Percentiles rank a stretch among this genome's conserved stretches.
Conservation (phyloP, 176 grass and related monocot genomes). For the Eragrostis curvula region DNA sequence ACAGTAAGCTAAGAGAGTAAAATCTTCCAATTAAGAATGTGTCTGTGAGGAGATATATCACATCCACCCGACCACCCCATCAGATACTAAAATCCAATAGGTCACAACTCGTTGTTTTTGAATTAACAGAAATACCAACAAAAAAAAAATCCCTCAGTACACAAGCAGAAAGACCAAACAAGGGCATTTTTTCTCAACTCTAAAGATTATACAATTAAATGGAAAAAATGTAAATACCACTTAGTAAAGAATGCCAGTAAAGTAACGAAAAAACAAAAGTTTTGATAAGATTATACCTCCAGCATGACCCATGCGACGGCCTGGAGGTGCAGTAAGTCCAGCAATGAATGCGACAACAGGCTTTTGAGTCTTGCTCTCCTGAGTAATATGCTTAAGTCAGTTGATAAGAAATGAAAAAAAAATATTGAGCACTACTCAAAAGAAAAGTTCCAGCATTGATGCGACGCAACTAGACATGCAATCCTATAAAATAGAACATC, state of each 20-base stretch:
- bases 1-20: not conserved
- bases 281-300: conserved; percentile 65
- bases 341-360: conserved; percentile 99
- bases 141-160: not conserved
- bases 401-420: not conserved
- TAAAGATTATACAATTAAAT: conserved; percentile 2
- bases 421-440: not conserved
- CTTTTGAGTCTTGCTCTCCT: conserved; percentile 92
- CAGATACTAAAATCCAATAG: conserved; percentile 1
- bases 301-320: conserved; percentile 99
- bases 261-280: conserved; percentile 19
- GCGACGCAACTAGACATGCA: not conserved
- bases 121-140: conserved; percentile 7
- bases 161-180: not conserved
- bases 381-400: conserved; percentile 35
- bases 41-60: not conserved
- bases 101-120: not conserved
- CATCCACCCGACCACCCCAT: not conserved
- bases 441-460: conserved; percentile 14
- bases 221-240: not conserved
- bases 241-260: not conserved
- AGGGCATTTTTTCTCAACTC: conserved; percentile 18
- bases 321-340: conserved; percentile 96
- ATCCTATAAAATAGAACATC: not conserved
- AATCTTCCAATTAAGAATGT: not conserved